Evolutionary conservation across 2,329 filamentous ascomycete species (phyloP), one percentile per base, ranked within the genome.

Genomic region (Pseudogymnoascus sp.): DNA sequence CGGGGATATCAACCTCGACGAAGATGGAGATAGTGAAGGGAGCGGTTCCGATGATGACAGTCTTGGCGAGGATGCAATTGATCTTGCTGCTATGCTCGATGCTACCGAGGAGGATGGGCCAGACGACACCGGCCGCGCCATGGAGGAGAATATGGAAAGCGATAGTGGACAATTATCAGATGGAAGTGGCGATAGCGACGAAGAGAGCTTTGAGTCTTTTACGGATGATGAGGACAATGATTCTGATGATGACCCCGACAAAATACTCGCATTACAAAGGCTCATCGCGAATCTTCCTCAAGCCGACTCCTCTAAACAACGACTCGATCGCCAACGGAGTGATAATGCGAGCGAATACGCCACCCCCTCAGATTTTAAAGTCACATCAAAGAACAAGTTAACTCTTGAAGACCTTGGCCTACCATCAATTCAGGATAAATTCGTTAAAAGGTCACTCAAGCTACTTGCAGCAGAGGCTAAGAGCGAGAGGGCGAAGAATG

Each of bases 381-480:
- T 83, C 35, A 82, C 81, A 5, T 78, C 79, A 37, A 84, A 85
- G 64, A 78, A 83, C 63, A 90, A 92, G 73, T 82, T 95, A 65
- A 87, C 86, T 37, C 78, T 95, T 16, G 84, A 87, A 65, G 91
- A 95, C 73, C 80, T 96, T 10, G 84, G 82, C 10, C 78, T 95
- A 59, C 80, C 86, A 23, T 85, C 86, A 11, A 80, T 91, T 59
- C 87, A 85, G 64, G 90, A 95, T 71, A 84, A 88, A 2, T 81
- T 85, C 59, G 84, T 92, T 70, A 92, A 90, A 72, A 91, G 88
- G 70, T 88, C 90, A 0, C 79, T 94, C 60, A 94, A 93, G 75
- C 82, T 90, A 66, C 82, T 92, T 71, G 82, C 80, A 66, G 86
- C 84, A 70, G 84, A 87, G 67, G 78, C 83, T 56, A 85, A 84